Conservation (phyloP, 2,329 filamentous ascomycete species). For the Fusarium abutilonis region DNA sequence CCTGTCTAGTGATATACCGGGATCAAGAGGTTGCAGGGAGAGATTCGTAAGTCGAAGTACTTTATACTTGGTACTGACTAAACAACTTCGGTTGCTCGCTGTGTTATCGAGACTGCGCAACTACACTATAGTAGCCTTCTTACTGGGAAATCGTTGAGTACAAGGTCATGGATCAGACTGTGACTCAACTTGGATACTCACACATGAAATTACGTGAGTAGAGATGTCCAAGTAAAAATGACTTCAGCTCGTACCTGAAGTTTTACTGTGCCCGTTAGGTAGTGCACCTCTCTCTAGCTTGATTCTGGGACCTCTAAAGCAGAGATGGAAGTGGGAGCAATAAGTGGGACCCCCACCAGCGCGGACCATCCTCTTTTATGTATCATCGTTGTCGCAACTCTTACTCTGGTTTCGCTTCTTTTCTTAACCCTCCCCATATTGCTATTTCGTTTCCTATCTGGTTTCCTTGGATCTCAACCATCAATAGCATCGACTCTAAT, state of each 20-base stretch:
- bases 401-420: constrained; percentile 37
- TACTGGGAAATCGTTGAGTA: background rate
- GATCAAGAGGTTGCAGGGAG: constrained; percentile 21
- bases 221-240: background rate
- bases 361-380: constrained; percentile 35
- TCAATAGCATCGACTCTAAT: constrained; percentile 22
- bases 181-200: constrained; percentile 7
- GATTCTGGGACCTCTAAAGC: constrained; percentile 39
- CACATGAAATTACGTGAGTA: background rate
- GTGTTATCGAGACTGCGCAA: background rate
- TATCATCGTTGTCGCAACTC: constrained; percentile 45
- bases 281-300: constrained; percentile 36
- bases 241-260: constrained; percentile 11
- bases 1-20: constrained; percentile 28
- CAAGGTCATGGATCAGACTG: background rate
- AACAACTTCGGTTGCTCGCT: constrained; percentile 8
- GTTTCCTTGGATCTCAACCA: constrained; percentile 18
- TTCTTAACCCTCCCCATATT: constrained; percentile 32
- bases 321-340: constrained; percentile 13
- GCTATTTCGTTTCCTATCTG: constrained; percentile 28
- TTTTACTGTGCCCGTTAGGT: background rate
- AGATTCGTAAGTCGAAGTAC: constrained; percentile 29
- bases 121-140: constrained; percentile 5
- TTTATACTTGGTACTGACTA: constrained; percentile 9
- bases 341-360: constrained; percentile 41